Conservation (phyloP, 306 rosid genomes). For the Vigna hirtella region DNA sequence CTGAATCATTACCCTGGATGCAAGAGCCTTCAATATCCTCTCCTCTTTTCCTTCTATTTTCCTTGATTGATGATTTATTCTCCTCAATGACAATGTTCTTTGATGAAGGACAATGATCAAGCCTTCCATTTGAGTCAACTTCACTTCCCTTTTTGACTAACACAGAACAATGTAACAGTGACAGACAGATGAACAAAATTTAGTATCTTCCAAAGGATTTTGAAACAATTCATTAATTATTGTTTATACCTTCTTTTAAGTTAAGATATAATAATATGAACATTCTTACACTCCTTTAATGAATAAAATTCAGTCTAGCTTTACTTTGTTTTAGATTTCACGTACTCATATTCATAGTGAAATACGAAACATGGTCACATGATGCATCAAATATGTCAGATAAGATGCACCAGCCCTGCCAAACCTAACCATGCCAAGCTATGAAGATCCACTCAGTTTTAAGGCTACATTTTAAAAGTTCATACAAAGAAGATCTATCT, state of each 20-base stretch:
- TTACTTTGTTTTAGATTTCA: conserved; percentile 8
- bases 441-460: conserved; percentile 4
- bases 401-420: neutral
- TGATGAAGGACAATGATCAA: conserved; percentile 44
- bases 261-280: neutral
- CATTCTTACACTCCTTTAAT: conserved; percentile 15
- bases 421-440: neutral
- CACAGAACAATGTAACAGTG: conserved; percentile 22
- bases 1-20: conserved; percentile 42
- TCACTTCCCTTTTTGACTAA: conserved; percentile 60
- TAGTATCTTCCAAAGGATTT: conserved; percentile 7
- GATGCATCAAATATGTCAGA: conserved; percentile 27
- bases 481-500: neutral
- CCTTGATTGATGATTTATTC: conserved; percentile 46
- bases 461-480: neutral
- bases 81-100: conserved; percentile 39
- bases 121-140: conserved; percentile 46
- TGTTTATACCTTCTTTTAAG: conserved; percentile 1
- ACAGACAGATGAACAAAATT: conserved; percentile 16
- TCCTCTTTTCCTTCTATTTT: conserved; percentile 46
- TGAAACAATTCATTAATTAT: neutral
- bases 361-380: conserved; percentile 5
- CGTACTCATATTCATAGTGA: neutral
- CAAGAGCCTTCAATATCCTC: conserved; percentile 44
- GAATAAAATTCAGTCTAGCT: neutral